Percentiles rank a stretch among this genome's conserved stretches.
Conservation (phyloP, 164 flowering plant species). For the Brasenia schreberi region DNA sequence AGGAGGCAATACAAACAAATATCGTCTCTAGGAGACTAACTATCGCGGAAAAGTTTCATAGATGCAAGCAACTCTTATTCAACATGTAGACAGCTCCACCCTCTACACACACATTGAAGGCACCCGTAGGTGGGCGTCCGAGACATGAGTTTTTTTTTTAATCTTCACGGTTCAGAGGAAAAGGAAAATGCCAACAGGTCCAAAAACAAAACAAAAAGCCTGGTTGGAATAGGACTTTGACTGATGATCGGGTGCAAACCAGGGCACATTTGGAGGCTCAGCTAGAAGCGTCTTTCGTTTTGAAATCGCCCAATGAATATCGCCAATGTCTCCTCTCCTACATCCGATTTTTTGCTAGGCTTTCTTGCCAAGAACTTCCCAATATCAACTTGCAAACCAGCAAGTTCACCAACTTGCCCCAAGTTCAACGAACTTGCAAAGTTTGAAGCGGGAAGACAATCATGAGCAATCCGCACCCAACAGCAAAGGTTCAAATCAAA, state of each 20-base stretch:
- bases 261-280: slow-evolving; percentile 98
- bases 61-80: no score
- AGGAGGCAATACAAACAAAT: neutral
- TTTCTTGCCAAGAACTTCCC: slow-evolving; percentile 85
- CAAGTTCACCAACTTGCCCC: slow-evolving; percentile 32
- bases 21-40: neutral
- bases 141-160: no score
- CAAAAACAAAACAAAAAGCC: no score
- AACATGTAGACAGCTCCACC: no score
- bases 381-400: slow-evolving; percentile 83
- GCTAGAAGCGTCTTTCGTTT: slow-evolving; percentile 76
- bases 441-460: slow-evolving; percentile 86
- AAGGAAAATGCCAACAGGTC: no score
- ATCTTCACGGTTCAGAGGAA: no score
- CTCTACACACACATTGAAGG: no score
- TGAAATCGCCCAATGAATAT: slow-evolving; percentile 83
- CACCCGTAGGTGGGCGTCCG: no score
- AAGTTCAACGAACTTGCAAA: slow-evolving; percentile 86
- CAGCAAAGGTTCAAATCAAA: slow-evolving; percentile 81
- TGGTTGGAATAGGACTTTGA: slow-evolving; percentile 35
- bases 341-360: slow-evolving; percentile 83
- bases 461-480: slow-evolving; percentile 95
- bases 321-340: slow-evolving; percentile 87
- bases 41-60: no score
- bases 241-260: slow-evolving; percentile 95